Evolutionary conservation across 768 basidiomycete species (phyloP), one percentile per base, ranked within the genome.

Genomic region (Naganishia randhawae): DNA sequence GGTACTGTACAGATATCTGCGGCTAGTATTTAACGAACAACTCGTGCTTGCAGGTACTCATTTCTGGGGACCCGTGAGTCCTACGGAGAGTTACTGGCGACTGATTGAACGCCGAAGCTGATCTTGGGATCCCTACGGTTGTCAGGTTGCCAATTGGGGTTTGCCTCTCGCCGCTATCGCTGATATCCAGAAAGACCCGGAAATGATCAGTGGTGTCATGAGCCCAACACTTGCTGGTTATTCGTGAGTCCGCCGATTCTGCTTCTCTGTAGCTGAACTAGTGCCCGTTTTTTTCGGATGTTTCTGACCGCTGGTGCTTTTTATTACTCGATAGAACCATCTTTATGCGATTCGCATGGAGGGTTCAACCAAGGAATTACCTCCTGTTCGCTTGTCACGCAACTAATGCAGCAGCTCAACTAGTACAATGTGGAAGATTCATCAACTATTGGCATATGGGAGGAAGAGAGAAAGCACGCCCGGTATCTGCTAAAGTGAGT

Each of bases 111-210:
- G 27, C 13, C 41, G 31, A 33, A 63, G 35, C 17, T 27, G 42
- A 37, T 57, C 75, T 95, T 3, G 2, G 16, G 11, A 13, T n/a
- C 33, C 33, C 22, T 41, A 8, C 22, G 13, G n/a, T n/a, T n/a
- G n/a, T n/a, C 39, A 61, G 94, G 88, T 93, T 70, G 95, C 95
- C 70, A 99, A 99, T 83, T 99, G 95, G 91, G 95, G 95, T 75
- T 85, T 99, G 19, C 95, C 95, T 68, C 82, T 98, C 42, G 95
- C 95, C 75, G 95, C 95, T 50, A 83, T 99, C 50, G 76, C 92
- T 7, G 95, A 99, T 82, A 82, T 98, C 76, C 82, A 71, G 33
- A 96, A 93, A 78, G 92, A 97, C 85, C 92, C 96, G 80, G 91
- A 96, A 74, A 85, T 92, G 77, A 99, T 99, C 73, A 97, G 94